Base-by-base conservation (phyloP, 2,329 filamentous ascomycete genomes). In the Metarhizium guizhouense region DNA sequence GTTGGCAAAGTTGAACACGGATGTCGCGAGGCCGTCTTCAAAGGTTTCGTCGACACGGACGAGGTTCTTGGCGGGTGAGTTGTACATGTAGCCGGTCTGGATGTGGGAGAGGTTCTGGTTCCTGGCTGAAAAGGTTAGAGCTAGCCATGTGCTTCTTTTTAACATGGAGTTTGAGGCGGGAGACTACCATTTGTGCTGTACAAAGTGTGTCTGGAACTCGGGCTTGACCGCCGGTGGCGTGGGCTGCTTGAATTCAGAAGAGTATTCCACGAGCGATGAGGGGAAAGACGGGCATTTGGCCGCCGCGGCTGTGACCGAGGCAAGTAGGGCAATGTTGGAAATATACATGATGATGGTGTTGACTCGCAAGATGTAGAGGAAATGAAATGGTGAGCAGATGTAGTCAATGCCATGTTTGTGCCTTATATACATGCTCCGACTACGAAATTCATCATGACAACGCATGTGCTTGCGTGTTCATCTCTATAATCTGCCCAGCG, bases 91-190 rank as follows among this genome's bases (percentile, higher is more conserved):
- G 0, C 70, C 72, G 6, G 64, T 57, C 4, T 65, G 68, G 49
- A 74, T 70, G 57, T 74, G 70, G 3, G 71, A 73, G 2, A 74
- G 4, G n/a, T 71, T 67, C 4, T 63, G 50, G 49, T 72, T 66
- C 70, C 70, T 72, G n/a, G 4, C 20, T 58, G 30, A 55, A 6
- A 42, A 18, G 2, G 14, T 18, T 45, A 47, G 10, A 1, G 32
- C 10, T 18, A 29, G 51, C 8, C 20, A 36, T 52, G 14, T 14
- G 30, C n/a, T 58, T 8, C 1, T 30, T 30, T 6, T 1, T 16
- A 32, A 36, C 0, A 5, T 34, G 14, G 32, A 5, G 3, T 25
- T 36, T 3, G 1, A 3, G 7, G 8, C 16, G 6, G 1, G 3
- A 8, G 1, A 6, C 51, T 55, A 69, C 70, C 71, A 72, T 57